Evolutionary conservation across 768 basidiomycete species (phyloP), one percentile per base, ranked within the genome.

Genomic region (Boletus rubroflammeus): DNA sequence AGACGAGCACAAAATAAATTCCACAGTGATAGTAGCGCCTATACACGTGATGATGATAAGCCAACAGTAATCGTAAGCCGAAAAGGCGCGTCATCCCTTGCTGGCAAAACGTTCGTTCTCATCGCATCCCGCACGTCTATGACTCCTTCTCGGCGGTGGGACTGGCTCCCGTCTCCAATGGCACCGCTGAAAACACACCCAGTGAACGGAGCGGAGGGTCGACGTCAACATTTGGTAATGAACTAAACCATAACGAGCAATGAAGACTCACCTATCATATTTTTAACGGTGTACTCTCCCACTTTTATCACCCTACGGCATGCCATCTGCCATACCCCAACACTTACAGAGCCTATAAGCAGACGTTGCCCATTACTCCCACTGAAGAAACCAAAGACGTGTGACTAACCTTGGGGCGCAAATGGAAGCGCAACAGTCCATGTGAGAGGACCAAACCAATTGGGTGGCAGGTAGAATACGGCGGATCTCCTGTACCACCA

Each of bases 291-390:
- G 23, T 82, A 78, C 69, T 93, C 91, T 42, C 84, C 78, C n/a
- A 86, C 77, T 55, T 81, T 78, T 54, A 98, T 79, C n/a, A 93
- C 88, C 47, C 93, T 79, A 59, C 82, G 85, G 72, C 93, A 95
- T 8, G 93, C 90, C 85, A 97, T 91, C 65, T 93, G 90, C 96
- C 96, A 99, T 38, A 93, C 82, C 1, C 89, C 90, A 39, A 93
- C 92, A 62, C 92, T 93, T 55, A 99, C 88, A 11, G 93, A 90
- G 11, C 96, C 95, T 94, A 58, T 17, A 56, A 23, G 51, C 26
- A 21, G 28, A 36, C 0, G 15, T 48, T 38, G 34, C 28, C 10
- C 41, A 53, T 57, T 36, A 39, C 7, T 26, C 5, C 9, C 38
- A 39, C 26, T 15, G 6, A 32, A 17, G 55, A 38, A 21, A 52